Conservation (phyloP, 2,329 filamentous ascomycete species). For the Verticillium alfalfae region DNA sequence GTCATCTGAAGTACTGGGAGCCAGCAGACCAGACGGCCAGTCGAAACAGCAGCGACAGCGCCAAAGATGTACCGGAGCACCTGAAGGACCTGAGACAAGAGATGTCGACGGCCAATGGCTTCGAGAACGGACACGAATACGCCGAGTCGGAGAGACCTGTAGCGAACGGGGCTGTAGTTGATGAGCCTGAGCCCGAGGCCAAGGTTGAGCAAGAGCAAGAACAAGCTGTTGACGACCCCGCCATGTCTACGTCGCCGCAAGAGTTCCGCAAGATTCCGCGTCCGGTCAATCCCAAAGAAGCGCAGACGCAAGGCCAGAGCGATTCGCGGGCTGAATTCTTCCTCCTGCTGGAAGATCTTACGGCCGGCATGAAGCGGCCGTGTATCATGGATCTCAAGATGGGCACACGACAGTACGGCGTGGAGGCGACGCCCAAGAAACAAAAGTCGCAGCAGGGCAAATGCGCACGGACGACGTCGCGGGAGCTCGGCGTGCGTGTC, state of each 20-base stretch:
- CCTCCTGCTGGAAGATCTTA: conserved; percentile 87
- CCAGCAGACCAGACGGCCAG: conserved; percentile 74
- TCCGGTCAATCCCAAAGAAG: conserved; percentile 73
- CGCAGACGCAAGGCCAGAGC: conserved; percentile 52
- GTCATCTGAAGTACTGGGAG: conserved; percentile 85
- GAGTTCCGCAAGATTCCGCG: conserved; percentile 43
- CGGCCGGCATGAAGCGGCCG: conserved; percentile 90
- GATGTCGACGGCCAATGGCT: not conserved
- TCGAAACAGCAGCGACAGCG: conserved; percentile 65
- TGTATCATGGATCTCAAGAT: conserved; percentile 98
- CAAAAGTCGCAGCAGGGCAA: conserved; percentile 89
- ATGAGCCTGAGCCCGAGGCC: not conserved
- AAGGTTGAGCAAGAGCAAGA: not conserved
- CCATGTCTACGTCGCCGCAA: conserved; percentile 24
- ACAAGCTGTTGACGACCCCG: conserved; percentile 4
- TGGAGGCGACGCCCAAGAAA: conserved; percentile 89
- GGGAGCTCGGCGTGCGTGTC: conserved; percentile 83
- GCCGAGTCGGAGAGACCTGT: not conserved
- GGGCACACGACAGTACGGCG: conserved; percentile 94
- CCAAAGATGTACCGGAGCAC: conserved; percentile 7
- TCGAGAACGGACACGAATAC: not conserved
- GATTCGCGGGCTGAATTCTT: conserved; percentile 82
- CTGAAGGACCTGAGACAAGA: not conserved
- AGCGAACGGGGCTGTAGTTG: not conserved
- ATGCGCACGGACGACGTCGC: conserved; percentile 86